phyloP scores from a whole-genome alignment of 805 yeast genomes.

The Yarrowia yakushimensis region DNA sequence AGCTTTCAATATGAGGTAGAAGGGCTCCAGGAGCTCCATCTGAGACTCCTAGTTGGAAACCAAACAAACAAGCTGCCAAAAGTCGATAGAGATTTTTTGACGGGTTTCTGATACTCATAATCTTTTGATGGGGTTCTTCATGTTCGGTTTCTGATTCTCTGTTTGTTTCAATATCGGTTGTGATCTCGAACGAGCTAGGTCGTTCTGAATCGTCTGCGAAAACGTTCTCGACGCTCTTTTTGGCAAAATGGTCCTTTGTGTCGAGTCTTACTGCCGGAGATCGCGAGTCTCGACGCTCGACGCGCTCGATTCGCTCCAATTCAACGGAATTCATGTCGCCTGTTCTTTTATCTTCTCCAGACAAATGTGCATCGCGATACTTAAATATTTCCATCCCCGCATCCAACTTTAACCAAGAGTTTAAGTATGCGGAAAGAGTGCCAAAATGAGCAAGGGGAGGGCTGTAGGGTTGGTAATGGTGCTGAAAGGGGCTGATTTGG shows the following conservation, averaged over 20 bases:
- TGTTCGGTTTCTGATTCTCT: not conserved
- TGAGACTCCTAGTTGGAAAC: not conserved
- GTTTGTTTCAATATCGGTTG: not conserved
- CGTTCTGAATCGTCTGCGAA: not conserved
- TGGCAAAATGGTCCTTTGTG: not conserved
- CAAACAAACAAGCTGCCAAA: slow-evolving; percentile 2
- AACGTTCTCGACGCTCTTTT: not conserved
- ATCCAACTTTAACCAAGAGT: not conserved
- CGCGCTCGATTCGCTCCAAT: not conserved
- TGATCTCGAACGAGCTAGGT: not conserved
- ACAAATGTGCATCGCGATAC: not conserved
- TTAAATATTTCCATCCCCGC: not conserved
- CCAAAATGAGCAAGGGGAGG: not conserved
- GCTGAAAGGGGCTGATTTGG: no score
- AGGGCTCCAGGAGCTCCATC: slow-evolving; percentile 21
- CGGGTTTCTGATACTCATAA: slow-evolving; percentile 1
- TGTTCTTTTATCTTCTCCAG: no score
- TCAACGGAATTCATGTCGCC: not conserved
- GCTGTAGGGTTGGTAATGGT: no score
- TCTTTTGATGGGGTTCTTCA: not conserved
- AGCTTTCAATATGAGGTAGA: slow-evolving; percentile 14
- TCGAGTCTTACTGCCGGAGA: not conserved
- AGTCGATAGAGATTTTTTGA: not conserved
- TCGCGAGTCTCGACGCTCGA: not conserved
- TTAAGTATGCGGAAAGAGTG: not conserved